These are phyloP conservation scores for Eimeria zaria DNA, from an alignment of 169 alveolate species.

Conservation along the genomic window DNA sequence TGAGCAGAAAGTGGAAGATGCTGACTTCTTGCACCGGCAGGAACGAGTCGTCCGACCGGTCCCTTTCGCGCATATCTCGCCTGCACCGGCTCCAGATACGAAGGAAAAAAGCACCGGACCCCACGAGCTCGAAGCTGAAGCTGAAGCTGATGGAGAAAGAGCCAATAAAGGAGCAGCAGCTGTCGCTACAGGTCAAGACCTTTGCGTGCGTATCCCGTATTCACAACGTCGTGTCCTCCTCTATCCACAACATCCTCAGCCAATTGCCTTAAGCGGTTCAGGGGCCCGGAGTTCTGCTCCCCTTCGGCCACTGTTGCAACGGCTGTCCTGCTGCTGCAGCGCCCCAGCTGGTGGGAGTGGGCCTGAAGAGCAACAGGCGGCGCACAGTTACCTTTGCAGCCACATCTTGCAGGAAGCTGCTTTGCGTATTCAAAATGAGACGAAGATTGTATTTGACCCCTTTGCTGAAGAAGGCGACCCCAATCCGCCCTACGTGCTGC, in stretches of 20 bases:
- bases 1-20: neutral
- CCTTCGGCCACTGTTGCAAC: neutral
- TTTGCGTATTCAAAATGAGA: neutral
- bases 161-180: neutral
- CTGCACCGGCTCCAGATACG: neutral
- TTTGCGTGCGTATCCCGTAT: slow-evolving; percentile 9
- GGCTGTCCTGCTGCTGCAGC: slow-evolving; percentile 10
- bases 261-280: neutral
- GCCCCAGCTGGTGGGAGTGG: neutral
- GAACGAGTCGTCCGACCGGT: neutral
- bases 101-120: neutral
- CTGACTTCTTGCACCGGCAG: neutral
- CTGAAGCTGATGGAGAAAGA: neutral
- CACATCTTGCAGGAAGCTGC: slow-evolving; percentile 55
- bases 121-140: neutral
- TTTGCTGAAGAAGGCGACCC: neutral
- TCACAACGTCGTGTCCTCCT: slow-evolving; percentile 2
- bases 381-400: slow-evolving; percentile 11
- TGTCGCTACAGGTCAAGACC: neutral
- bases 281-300: neutral
- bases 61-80: neutral
- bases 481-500: neutral
- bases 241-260: neutral
- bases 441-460: neutral
- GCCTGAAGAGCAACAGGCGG: neutral